Evolutionary conservation across 208 protist species (phyloP).

Genomic region (Angomonas desouzai): DNA sequence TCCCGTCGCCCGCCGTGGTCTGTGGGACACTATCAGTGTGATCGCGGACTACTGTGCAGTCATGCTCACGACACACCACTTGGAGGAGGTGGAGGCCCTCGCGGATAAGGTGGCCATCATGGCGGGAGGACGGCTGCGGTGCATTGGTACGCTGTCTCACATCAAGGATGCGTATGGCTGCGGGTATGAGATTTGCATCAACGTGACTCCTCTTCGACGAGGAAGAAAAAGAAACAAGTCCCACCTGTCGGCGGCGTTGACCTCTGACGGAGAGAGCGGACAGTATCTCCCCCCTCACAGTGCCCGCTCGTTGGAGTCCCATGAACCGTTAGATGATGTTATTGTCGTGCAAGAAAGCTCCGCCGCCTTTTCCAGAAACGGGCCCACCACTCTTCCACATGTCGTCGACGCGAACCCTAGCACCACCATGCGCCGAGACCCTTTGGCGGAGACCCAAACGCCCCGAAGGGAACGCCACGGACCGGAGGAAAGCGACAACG

Average conservation of each 20-base stretch:
- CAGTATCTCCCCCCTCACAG: background rate
- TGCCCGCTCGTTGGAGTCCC: background rate
- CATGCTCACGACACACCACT: conserved; percentile 91
- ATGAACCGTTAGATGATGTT: conserved; percentile 8
- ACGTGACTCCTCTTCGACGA: background rate
- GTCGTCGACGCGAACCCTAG: too few species aligned
- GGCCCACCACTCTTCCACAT: background rate
- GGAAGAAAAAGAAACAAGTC: background rate
- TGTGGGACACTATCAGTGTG: conserved; percentile 43
- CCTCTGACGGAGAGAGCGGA: conserved; percentile 1
- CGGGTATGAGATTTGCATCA: conserved; percentile 11
- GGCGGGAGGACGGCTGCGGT: conserved; percentile 66
- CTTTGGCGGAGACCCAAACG: too few species aligned
- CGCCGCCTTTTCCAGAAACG: background rate
- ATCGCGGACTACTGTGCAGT: conserved; percentile 61
- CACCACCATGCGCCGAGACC: too few species aligned
- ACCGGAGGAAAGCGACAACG: background rate
- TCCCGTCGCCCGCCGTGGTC: conserved; percentile 29
- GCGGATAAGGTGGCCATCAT: conserved; percentile 75
- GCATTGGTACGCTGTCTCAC: conserved; percentile 69
- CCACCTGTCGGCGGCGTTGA: background rate
- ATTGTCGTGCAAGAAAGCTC: background rate
- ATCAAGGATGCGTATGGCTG: conserved; percentile 64
- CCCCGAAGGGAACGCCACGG: background rate
- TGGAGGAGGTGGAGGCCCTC: conserved; percentile 92